phyloP scores from a whole-genome alignment of 768 basidiomycete species.

The Mrakia frigida region DNA sequence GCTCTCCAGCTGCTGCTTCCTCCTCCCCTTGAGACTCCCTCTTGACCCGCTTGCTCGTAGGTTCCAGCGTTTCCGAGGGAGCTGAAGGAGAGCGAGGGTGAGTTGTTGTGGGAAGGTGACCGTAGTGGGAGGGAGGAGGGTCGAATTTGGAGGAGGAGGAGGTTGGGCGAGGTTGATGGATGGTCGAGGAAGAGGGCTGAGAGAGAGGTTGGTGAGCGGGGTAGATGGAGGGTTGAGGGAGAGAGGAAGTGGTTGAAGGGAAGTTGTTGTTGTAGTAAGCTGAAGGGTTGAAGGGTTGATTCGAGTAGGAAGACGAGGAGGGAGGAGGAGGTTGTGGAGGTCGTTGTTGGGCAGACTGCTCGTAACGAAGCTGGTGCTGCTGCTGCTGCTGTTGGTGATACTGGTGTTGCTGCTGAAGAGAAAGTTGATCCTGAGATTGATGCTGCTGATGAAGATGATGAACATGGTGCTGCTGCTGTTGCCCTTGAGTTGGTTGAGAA shows the following conservation, averaged over 20 bases:
- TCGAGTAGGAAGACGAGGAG: neutral
- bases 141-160: neutral
- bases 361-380: neutral
- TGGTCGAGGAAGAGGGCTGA: neutral
- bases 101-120: too few relatives aligned
- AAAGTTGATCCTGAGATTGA: neutral
- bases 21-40: neutral
- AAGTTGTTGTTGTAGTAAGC: neutral
- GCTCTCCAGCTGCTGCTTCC: neutral
- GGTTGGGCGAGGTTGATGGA: neutral
- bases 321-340: neutral
- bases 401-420: neutral
- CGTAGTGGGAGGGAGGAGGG: neutral
- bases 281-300: neutral
- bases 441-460: neutral
- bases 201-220: neutral
- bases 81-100: neutral
- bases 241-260: too few relatives aligned
- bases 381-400: constrained; percentile 15
- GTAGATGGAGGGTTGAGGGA: neutral
- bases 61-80: neutral
- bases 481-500: neutral
- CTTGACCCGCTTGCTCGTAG: neutral
- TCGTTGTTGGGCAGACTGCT: too few relatives aligned
- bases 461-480: neutral